These are phyloP conservation scores for Pulveroboletus frians DNA, from an alignment of 768 basidiomycete species.

Conservation along the genomic window DNA sequence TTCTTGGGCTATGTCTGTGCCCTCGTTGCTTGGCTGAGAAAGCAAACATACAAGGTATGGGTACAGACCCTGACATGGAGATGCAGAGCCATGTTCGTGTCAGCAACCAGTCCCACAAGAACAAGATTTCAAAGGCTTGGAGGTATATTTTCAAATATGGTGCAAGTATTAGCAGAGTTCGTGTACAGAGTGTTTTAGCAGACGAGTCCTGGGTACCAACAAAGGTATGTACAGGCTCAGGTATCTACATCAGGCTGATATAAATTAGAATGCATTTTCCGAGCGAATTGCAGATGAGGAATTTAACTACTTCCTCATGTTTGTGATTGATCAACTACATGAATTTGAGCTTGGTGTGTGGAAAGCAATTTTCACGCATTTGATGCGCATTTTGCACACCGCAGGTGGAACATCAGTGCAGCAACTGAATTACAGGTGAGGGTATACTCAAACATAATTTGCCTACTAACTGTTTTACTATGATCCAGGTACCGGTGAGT, in stretches of 20 bases:
- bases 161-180: no score
- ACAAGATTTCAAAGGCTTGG: not conserved
- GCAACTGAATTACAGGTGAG: no score
- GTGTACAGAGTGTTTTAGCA: not conserved
- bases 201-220: not conserved
- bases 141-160: not conserved
- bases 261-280: no score
- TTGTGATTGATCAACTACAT: not conserved
- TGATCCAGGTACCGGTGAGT: not conserved
- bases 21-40: not conserved
- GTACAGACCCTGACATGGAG: not conserved
- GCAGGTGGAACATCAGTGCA: no score
- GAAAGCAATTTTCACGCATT: not conserved
- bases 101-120: not conserved
- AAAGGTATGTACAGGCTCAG: no score
- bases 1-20: constrained; percentile 2
- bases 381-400: no score
- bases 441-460: no score
- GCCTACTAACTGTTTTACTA: no score
- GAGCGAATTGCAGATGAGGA: not conserved
- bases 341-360: constrained; percentile 1
- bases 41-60: not conserved
- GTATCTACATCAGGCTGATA: no score
- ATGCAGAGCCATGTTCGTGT: not conserved
- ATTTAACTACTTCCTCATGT: no score